phyloP scores from a whole-genome alignment of 768 basidiomycete species.

The Boletus rubropictus region DNA sequence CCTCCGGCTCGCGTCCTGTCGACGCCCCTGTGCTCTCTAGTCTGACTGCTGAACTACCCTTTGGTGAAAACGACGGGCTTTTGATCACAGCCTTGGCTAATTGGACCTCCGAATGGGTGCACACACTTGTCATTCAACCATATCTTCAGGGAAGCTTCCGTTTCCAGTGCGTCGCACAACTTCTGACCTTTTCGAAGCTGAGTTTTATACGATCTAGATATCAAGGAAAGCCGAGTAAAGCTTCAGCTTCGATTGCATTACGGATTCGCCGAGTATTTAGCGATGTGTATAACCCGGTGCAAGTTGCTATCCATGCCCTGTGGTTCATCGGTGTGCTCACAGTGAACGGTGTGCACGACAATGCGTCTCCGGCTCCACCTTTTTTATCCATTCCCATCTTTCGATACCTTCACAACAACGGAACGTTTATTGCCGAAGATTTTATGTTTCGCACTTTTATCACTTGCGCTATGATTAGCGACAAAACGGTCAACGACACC shows the following conservation, averaged over 20 bases:
- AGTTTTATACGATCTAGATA: constrained; percentile 13
- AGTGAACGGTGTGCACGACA: constrained; percentile 9
- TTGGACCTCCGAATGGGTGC: constrained; percentile 26
- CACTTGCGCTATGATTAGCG: constrained; percentile 32
- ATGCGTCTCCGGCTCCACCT: constrained; percentile 9
- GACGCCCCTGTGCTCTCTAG: not conserved
- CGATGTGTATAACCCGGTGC: constrained; percentile 23
- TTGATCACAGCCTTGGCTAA: constrained; percentile 14
- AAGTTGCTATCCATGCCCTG: constrained; percentile 27
- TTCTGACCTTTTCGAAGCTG: not conserved
- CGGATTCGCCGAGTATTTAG: constrained; percentile 21
- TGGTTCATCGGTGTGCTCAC: constrained; percentile 31
- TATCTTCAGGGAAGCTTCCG: constrained; percentile 11
- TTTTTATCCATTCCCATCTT: constrained; percentile 30
- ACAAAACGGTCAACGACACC: constrained; percentile 31
- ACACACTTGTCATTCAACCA: constrained; percentile 22
- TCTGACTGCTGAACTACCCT: not conserved
- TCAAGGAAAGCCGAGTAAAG: constrained; percentile 6
- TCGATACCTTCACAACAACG: constrained; percentile 26
- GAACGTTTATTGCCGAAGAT: constrained; percentile 26
- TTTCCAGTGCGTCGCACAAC: constrained; percentile 19
- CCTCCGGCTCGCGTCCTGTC: not conserved
- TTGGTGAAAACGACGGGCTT: constrained; percentile 1
- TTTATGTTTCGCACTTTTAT: constrained; percentile 33
- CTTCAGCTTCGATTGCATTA: constrained; percentile 6